These are phyloP conservation scores for Plasmopara viticola DNA, from an alignment of 352 stramenopile species.

Conservation along the genomic window DNA sequence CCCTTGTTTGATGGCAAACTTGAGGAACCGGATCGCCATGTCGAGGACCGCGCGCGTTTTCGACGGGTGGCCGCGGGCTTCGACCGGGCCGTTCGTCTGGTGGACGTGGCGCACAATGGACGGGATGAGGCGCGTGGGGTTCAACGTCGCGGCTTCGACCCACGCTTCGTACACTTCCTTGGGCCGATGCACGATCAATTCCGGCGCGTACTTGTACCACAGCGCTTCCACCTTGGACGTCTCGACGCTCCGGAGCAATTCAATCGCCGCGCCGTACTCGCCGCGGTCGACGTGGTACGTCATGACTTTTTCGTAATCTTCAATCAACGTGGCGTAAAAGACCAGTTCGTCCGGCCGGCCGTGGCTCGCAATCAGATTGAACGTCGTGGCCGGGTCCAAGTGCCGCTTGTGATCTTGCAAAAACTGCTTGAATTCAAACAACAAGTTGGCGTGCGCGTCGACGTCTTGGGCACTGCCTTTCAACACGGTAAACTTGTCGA, in stretches of 20 bases:
- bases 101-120: slow-evolving; percentile 89
- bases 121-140: slow-evolving; percentile 89
- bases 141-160: slow-evolving; percentile 85
- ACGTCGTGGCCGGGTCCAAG: slow-evolving; percentile 86
- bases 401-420: slow-evolving; percentile 84
- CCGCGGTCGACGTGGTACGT: slow-evolving; percentile 88
- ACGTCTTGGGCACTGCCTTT: slow-evolving; percentile 80
- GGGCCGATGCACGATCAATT: slow-evolving; percentile 89
- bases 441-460: slow-evolving; percentile 73
- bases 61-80: slow-evolving; percentile 18
- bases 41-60: slow-evolving; percentile 76
- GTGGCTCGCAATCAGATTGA: slow-evolving; percentile 88
- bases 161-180: slow-evolving; percentile 89
- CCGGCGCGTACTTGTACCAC: slow-evolving; percentile 93
- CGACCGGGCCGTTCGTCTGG: slow-evolving; percentile 41
- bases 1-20: slow-evolving; percentile 89
- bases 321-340: slow-evolving; percentile 90
- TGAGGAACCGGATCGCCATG: slow-evolving; percentile 89
- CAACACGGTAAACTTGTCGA: slow-evolving; percentile 88
- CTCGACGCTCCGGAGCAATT: slow-evolving; percentile 80
- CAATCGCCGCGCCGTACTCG: slow-evolving; percentile 86
- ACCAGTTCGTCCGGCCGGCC: slow-evolving; percentile 89
- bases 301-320: slow-evolving; percentile 92
- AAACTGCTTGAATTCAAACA: slow-evolving; percentile 91
- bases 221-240: slow-evolving; percentile 90